Evolutionary conservation across 2,329 filamentous ascomycete species (phyloP), one percentile per base, ranked within the genome.

Genomic region (Blumeria graminis): DNA sequence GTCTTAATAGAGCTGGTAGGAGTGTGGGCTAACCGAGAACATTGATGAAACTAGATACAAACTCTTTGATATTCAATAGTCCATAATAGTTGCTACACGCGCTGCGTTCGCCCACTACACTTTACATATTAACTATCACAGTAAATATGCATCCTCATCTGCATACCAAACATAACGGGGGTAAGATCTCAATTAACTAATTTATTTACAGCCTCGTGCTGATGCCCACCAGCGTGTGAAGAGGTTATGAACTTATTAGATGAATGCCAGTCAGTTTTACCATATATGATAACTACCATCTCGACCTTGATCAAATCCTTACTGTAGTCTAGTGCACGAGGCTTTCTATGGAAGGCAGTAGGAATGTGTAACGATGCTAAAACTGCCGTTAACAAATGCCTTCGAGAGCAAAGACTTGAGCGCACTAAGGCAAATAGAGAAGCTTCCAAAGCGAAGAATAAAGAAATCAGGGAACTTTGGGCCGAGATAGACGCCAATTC

Each of bases 161-260:
- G 1, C 89, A 96, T 68, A 94, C 87, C 33, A 87, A 92, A 68
- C 83, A 94, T 67, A 94, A 94, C 64, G 75, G 78, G 63, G 89
- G 90, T 94, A 76, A 46, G 71, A 54, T 38, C 45, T 33, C 36
- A 14, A 14, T 50, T 34, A 34, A 41, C 22, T 28, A 28, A 28
- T 28, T 1, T 28, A 38, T 6, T 18, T 8, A n/a, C 22, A 48
- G 33, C 9, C 10, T 46, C 9, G 22, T 18, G 16, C n/a, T 28
- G 22, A 28, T 28, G 22, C 22, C 22, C 22, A 32, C 58, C 65
- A 98, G 92, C 84, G 65, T 98, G 92, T 76, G 86, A 90, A 69
- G 88, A 94, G 63, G 80, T 98, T 68, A 94, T 96, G 80, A 82
- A 75, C 55, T 84, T 86, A 52, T 86, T 98, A 62, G 92, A 96